These are phyloP conservation scores for Petunia secreta DNA, from an alignment of 257 asterid species.

Conservation along the genomic window DNA sequence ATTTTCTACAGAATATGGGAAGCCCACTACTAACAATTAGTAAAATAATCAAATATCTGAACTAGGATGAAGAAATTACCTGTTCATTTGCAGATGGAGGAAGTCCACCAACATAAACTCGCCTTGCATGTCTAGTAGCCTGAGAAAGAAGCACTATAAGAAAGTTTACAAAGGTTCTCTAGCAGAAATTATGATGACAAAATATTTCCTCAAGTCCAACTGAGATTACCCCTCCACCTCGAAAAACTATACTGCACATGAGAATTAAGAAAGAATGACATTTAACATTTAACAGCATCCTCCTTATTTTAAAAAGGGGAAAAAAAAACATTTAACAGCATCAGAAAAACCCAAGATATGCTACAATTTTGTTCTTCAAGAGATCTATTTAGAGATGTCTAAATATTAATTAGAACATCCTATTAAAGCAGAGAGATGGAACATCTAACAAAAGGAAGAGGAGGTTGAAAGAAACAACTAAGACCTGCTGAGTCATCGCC, in stretches of 20 bases:
- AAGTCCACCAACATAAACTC: conserved; percentile 98
- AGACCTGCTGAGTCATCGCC: conserved; percentile 99
- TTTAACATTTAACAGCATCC: too few relatives aligned
- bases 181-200: not conserved
- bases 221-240: not conserved
- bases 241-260: not conserved
- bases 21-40: not conserved
- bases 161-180: not conserved
- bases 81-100: conserved; percentile 96
- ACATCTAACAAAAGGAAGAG: not conserved
- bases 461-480: not conserved
- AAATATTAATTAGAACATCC: not conserved
- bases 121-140: conserved; percentile 98
- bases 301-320: too few relatives aligned
- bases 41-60: not conserved
- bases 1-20: not conserved
- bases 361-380: not conserved
- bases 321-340: not conserved
- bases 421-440: not conserved
- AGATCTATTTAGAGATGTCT: not conserved
- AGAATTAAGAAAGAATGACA: conserved; percentile 5
- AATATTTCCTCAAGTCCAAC: not conserved
- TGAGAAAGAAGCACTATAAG: conserved; percentile 34
- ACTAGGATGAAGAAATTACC: conserved; percentile 44
- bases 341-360: not conserved